These are phyloP conservation scores for Tetrahymena borealis DNA, from an alignment of 73 alveolate species.

Conservation along the genomic window DNA sequence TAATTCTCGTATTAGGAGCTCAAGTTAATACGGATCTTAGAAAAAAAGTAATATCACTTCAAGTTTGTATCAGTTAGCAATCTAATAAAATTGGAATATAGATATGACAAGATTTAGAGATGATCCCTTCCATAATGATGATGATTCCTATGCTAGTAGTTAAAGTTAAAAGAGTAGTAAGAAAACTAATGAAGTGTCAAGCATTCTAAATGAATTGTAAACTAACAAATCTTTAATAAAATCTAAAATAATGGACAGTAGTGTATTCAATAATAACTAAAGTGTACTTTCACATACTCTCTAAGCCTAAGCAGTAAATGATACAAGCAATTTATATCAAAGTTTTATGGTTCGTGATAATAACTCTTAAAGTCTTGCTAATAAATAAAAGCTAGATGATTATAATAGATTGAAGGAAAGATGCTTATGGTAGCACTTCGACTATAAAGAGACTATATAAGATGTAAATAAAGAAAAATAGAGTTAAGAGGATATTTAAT, in stretches of 20 bases:
- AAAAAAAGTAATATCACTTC: neutral
- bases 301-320: neutral
- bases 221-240: neutral
- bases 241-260: neutral
- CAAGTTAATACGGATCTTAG: neutral
- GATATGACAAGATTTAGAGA: constrained; percentile 1
- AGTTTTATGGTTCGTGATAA: neutral
- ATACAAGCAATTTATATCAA: neutral
- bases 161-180: neutral
- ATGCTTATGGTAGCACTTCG: neutral
- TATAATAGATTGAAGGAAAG: neutral
- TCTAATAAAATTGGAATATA: neutral
- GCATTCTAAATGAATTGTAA: neutral
- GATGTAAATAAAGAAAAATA: neutral
- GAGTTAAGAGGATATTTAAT: neutral
- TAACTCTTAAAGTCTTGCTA: neutral
- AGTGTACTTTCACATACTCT: neutral
- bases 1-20: neutral
- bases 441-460: neutral
- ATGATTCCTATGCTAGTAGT: neutral
- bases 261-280: neutral
- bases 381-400: neutral
- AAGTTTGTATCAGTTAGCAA: neutral
- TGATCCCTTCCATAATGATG: neutral
- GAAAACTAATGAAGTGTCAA: neutral